Conservation (phyloP, 805 yeast species). For the Candida nitratophila region DNA sequence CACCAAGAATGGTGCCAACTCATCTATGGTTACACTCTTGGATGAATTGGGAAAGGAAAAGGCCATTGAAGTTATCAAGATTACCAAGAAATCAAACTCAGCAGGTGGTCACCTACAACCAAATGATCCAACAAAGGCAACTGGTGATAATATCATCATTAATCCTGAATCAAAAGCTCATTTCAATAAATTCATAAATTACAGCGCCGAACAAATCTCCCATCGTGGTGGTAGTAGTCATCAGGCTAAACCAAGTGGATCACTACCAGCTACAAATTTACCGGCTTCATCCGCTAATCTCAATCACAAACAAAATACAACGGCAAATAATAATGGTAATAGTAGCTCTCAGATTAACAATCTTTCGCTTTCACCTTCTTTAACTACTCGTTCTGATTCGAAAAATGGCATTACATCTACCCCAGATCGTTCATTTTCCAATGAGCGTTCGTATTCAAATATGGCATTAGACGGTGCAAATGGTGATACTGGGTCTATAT, state of each 20-base stretch:
- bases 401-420: no score
- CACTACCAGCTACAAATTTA: background rate
- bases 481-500: background rate
- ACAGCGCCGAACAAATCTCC: conserved; percentile 11
- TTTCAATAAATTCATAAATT: conserved; percentile 21
- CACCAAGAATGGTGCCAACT: conserved; percentile 45
- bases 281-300: no score
- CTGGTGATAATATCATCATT: conserved; percentile 21
- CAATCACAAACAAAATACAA: no score
- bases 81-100: conserved; percentile 10
- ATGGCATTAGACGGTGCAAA: background rate
- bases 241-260: background rate
- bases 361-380: no score
- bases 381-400: no score
- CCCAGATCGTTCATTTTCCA: background rate
- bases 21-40: conserved; percentile 44
- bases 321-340: background rate
- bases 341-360: no score
- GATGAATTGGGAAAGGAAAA: conserved; percentile 49
- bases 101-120: background rate
- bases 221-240: background rate
- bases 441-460: background rate
- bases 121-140: conserved; percentile 3
- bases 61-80: conserved; percentile 29
- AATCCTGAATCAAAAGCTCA: conserved; percentile 21